Percentiles rank a stretch among this genome's conserved stretches.
These are phyloP conservation scores for Myochromella boudieri DNA, from an alignment of 768 basidiomycete species.

Conservation along the genomic window DNA sequence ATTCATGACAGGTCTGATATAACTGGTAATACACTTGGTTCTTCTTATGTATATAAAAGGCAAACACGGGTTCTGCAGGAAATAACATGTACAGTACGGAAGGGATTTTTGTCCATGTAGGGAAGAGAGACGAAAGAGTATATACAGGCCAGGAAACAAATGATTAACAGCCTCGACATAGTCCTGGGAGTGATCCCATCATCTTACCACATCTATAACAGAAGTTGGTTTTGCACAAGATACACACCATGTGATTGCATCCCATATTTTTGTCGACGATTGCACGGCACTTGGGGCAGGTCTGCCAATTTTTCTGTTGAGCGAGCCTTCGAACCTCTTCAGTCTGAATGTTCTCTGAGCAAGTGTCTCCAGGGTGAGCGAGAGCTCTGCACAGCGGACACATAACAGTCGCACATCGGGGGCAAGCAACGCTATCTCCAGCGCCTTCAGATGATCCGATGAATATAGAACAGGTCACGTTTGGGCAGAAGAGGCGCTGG, in stretches of 20 bases:
- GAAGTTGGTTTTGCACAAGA: conserved; percentile 54
- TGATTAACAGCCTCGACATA: too few species aligned
- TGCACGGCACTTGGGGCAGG: conserved; percentile 56
- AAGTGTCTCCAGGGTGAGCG: conserved; percentile 40
- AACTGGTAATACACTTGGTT: too few species aligned
- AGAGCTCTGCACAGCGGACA: conserved; percentile 51
- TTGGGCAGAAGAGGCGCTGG: conserved; percentile 53
- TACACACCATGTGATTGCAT: conserved; percentile 69
- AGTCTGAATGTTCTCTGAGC: conserved; percentile 40
- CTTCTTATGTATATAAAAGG: too few species aligned
- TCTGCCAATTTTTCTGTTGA: conserved; percentile 50
- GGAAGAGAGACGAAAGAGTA: too few species aligned
- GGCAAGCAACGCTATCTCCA: conserved; percentile 26
- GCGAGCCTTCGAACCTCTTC: conserved; percentile 46
- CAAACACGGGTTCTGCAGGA: too few species aligned
- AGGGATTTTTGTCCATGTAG: too few species aligned
- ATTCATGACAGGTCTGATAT: too few species aligned
- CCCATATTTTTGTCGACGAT: conserved; percentile 57
- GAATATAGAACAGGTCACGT: conserved; percentile 51
- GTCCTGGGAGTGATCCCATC: too few species aligned
- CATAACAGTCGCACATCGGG: conserved; percentile 34
- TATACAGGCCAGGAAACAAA: too few species aligned
- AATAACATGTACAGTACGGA: too few species aligned
- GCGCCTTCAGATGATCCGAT: conserved; percentile 38
- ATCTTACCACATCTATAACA: conserved; percentile 61